Percentiles rank a stretch among this genome's conserved stretches.
Evolutionary conservation across 257 asterid species (phyloP).

Genomic region (Nicotiana paniculata): DNA sequence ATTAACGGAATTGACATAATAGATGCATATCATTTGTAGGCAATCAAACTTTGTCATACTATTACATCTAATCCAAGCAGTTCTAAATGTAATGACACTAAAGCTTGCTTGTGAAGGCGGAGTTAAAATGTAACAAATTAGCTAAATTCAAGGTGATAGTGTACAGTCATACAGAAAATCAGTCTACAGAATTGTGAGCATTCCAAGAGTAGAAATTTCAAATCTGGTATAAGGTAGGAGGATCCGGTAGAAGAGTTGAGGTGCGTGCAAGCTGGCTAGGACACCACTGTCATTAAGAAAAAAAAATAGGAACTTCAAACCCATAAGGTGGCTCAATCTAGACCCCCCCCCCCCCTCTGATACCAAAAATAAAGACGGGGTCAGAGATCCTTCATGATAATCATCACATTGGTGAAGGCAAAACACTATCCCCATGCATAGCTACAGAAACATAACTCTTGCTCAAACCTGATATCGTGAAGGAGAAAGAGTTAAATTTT

Average conservation of each 20-base stretch:
- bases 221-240: background rate
- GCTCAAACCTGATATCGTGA: background rate
- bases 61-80: background rate
- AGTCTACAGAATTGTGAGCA: background rate
- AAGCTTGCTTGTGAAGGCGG: background rate
- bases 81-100: background rate
- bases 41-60: background rate
- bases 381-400: background rate
- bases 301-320: background rate
- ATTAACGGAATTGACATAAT: background rate
- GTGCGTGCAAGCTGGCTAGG: too few relatives aligned
- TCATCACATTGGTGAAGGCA: background rate
- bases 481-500: background rate
- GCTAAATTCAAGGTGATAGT: background rate
- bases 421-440: background rate
- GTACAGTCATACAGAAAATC: background rate
- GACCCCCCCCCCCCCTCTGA: background rate
- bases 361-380: background rate
- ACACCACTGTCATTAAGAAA: too few relatives aligned
- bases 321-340: background rate
- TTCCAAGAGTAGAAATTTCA: background rate
- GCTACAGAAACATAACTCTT: background rate
- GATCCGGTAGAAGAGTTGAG: too few relatives aligned
- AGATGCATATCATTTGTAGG: background rate
- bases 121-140: background rate